These are phyloP conservation scores for Trichoderma breve DNA, from an alignment of 2,329 filamentous ascomycete genomes.

Conservation along the genomic window DNA sequence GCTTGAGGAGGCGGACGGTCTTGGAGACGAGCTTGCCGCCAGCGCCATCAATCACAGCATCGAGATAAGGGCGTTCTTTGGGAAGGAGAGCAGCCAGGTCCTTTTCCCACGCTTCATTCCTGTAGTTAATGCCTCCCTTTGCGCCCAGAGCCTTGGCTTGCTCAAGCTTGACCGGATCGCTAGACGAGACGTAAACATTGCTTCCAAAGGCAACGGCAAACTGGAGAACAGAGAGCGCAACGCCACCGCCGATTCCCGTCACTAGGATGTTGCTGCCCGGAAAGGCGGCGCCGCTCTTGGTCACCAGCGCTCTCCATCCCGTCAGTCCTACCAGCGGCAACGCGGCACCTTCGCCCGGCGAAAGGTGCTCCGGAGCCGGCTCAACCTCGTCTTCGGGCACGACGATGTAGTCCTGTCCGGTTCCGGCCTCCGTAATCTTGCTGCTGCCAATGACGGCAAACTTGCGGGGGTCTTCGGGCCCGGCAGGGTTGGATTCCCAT, in stretches of 20 bases:
- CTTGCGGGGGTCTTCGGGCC: constrained; percentile 62
- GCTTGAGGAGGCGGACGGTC: constrained; percentile 66
- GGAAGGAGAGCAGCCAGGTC: constrained; percentile 64
- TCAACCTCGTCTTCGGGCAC: constrained; percentile 74
- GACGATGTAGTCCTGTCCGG: constrained; percentile 69
- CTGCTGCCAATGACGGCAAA: constrained; percentile 71
- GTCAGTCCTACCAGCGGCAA: constrained; percentile 83
- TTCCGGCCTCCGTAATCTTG: constrained; percentile 60
- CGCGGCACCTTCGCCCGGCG: constrained; percentile 72
- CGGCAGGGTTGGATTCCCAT: constrained; percentile 70
- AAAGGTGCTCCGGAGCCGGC: constrained; percentile 69
- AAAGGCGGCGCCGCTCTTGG: constrained; percentile 66
- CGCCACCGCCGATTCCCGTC: constrained; percentile 90
- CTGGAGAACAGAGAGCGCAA: constrained; percentile 76
- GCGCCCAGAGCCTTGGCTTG: constrained; percentile 72
- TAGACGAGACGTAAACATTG: constrained; percentile 78
- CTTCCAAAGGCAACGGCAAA: constrained; percentile 74
- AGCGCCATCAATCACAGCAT: constrained; percentile 87
- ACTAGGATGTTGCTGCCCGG: constrained; percentile 73
- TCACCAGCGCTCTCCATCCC: constrained; percentile 80
- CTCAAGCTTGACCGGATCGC: constrained; percentile 71
- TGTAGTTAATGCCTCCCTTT: constrained; percentile 78
- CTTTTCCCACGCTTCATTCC: constrained; percentile 76
- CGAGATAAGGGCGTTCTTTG: constrained; percentile 64
- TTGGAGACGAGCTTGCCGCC: constrained; percentile 80